Base-by-base conservation (phyloP, 2,329 filamentous ascomycete species). In the Cordyceps cicadae region DNA sequence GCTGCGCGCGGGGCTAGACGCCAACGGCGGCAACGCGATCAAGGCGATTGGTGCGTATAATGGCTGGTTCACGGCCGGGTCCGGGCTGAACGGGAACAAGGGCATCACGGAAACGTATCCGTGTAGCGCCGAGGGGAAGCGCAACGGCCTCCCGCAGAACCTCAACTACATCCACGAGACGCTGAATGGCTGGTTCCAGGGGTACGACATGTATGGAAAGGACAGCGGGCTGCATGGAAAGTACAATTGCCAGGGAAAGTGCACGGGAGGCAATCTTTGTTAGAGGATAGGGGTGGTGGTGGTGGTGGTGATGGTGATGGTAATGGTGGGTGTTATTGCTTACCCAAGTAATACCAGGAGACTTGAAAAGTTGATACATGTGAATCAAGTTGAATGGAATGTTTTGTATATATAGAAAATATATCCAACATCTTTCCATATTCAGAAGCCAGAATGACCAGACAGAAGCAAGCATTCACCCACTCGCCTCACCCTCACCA, bases 121-220 rank as follows among this genome's bases (percentile, higher is more conserved):
- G 7, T 65, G 65, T 59, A 64, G 62, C 5, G 14, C 11, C 5
- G 65, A 66, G 56, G 72, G 71, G 11, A 61, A 63, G 61, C 54
- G 56, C 0, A 66, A 71, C 57, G 71, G 71, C 1, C 56, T 62
- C 14, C 72, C 71, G 5, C 71, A 72, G 66, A 73, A 72, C 59
- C 61, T 75, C 54, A 68, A 73, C 64, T 74, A 73, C 57, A 52
- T 74, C 52, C 72, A 74, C 43, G 66, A 73, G 66, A 67, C 67
- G 12, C 62, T 74, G 48, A 74, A 74, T 63, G 70, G 72, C 8
- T 73, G 71, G 71, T 70, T 74, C 61, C 66, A 70, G 63, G 71
- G 72, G 2, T 60, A 70, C 60, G 68, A 75, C 62, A 68, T 70
- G 19, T 70, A 72, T 56, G 69, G 70, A 17, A 62, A 63, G 53